Conservation (phyloP, 129 eudicot genomes). For the Saussurea involucrata region DNA sequence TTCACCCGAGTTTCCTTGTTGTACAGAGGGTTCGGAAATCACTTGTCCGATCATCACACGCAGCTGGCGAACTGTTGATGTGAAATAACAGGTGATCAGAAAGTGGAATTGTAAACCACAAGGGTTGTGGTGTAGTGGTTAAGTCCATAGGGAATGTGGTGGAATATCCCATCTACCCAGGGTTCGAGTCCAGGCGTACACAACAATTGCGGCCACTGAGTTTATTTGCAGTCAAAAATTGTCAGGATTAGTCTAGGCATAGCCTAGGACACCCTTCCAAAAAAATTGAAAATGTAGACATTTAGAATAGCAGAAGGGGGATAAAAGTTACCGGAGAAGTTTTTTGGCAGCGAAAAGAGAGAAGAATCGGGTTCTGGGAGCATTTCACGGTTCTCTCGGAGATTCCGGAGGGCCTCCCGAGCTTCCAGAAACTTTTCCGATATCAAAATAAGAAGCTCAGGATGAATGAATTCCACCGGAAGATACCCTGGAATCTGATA, state of each 20-base stretch:
- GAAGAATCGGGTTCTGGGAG: not conserved
- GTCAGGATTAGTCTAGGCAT: too few relatives aligned
- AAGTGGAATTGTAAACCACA: not conserved
- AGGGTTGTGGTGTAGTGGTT: too few relatives aligned
- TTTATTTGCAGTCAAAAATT: too few relatives aligned
- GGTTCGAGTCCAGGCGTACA: too few relatives aligned
- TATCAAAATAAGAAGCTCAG: not conserved
- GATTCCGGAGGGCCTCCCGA: not conserved
- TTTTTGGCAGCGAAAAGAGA: not conserved
- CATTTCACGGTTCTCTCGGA: not conserved
- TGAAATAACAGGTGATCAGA: not conserved
- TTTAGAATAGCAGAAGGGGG: not conserved
- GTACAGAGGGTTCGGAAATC: not conserved
- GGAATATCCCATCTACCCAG: too few relatives aligned
- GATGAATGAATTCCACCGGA: not conserved
- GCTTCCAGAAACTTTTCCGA: slow-evolving; percentile 4
- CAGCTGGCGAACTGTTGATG: not conserved
- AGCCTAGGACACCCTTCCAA: too few relatives aligned
- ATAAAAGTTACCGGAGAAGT: not conserved
- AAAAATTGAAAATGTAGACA: too few relatives aligned
- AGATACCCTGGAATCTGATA: not conserved
- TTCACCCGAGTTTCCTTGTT: not conserved
- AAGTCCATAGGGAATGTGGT: too few relatives aligned
- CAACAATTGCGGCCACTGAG: too few relatives aligned
- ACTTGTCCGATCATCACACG: not conserved